Base-by-base conservation (phyloP, 306 rosid genomes). In the Rosa rugosa region DNA sequence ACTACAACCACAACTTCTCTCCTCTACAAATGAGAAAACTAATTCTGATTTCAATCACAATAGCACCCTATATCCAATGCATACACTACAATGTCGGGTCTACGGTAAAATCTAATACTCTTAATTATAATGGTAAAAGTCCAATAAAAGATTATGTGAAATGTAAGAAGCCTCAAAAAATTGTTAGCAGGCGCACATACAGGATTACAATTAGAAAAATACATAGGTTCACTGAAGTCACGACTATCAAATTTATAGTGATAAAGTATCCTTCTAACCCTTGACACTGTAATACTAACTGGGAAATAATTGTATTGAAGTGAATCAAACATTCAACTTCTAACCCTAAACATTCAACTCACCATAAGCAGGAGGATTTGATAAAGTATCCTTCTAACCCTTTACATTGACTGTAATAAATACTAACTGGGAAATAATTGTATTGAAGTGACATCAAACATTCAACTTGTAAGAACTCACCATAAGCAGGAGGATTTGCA, bases 401-500 rank as follows among this genome's bases (percentile, higher is more conserved):
- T 45, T 74, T 5, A 7, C 23, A 3, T 31, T 31, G 36, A 31
- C 8, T n/a, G 47, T 45, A 23, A 44, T 42, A 45, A 14, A 51
- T 14, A 49, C 49, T 11, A 9, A 64, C n/a, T 31, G 40, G 44
- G 51, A 49, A 67, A 81, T 79, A 71, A 53, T 72, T 57, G 69
- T 57, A 85, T 71, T 50, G 53, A 82, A 90, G 87, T 76, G 74
- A 69, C 73, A 81, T 8, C 53, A 62, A 46, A 67, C 25, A 79
- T 36, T 83, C 31, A 54, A 36, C 75, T 73, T 77, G 71, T 56
- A 76, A 64, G 74, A 72, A 76, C 91, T 90, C 87, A 93, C 99
- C 99, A 83, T 86, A 95, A 60, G 94, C 97, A 78, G 98, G 97
- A 86, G 97, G 96, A 73, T 95, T 95, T 80, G 98, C 98, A 88